phyloP scores from a whole-genome alignment of 495 filamentous ascomycete genomes.

The Letharia columbiana region DNA sequence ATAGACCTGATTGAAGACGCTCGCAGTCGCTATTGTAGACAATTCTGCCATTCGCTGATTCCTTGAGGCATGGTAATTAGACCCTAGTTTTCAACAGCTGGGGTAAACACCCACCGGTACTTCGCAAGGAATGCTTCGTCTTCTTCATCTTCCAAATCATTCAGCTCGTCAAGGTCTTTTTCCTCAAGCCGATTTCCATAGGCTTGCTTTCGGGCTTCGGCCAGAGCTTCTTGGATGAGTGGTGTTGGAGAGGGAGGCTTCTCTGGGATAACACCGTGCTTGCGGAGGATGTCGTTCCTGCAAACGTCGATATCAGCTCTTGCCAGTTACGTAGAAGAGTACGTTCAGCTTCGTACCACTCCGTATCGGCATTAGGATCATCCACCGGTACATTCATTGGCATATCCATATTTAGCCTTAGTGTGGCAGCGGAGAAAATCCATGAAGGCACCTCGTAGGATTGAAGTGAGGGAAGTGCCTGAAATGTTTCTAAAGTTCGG shows the following conservation, averaged over 20 bases:
- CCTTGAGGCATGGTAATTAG: slow-evolving; percentile 33
- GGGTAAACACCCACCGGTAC: slow-evolving; percentile 50
- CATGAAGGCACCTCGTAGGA: not conserved
- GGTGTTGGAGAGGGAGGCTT: slow-evolving; percentile 91
- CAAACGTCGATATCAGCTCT: not conserved
- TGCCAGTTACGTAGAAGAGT: not conserved
- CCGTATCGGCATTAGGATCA: slow-evolving; percentile 92
- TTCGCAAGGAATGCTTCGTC: slow-evolving; percentile 84
- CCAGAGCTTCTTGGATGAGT: slow-evolving; percentile 89
- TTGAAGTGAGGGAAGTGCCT: not conserved
- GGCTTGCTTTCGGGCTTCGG: slow-evolving; percentile 67
- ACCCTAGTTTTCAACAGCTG: slow-evolving; percentile 1
- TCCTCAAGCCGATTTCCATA: slow-evolving; percentile 87
- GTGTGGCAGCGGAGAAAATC: not conserved
- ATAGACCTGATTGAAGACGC: slow-evolving; percentile 81
- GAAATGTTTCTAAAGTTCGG: not conserved
- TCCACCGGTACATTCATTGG: slow-evolving; percentile 80
- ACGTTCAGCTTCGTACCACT: slow-evolving; percentile 58
- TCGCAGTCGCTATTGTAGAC: slow-evolving; percentile 59
- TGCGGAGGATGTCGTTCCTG: slow-evolving; percentile 98
- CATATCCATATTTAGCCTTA: slow-evolving; percentile 50
- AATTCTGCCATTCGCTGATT: slow-evolving; percentile 80
- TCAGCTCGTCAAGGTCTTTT: slow-evolving; percentile 87
- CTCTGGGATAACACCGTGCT: slow-evolving; percentile 91
- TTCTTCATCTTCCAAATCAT: slow-evolving; percentile 88